Base-by-base conservation (phyloP, 2,329 filamentous ascomycete genomes). In the Fusarium verrucosum region DNA sequence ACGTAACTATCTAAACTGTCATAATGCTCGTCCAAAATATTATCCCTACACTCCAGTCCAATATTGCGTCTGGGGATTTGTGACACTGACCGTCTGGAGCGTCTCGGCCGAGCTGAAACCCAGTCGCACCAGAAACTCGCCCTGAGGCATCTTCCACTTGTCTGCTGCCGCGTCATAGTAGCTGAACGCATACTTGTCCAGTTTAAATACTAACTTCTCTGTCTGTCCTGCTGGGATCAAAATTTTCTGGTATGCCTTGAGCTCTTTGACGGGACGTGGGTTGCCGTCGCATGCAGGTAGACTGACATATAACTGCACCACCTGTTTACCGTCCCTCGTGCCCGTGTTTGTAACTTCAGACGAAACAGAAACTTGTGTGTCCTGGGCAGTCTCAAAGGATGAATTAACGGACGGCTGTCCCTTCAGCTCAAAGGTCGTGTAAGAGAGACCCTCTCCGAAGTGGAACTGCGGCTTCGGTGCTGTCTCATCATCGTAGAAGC, bases 121-220 rank as follows among this genome's bases (percentile, higher is more conserved):
- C 3, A 46, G 1, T 2, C 46, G 53, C 1, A 57, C 0, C 1
- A 11, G 16, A 3, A 55, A 55, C 1, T 47, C 50, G 1, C 53
- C 53, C 3, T 20, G 32, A 1, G 53, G 54, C 0, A 57, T 28
- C 10, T 14, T 36, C 54, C 51, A 58, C 52, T 30, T 41, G 0
- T 13, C 23, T 2, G 5, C 6, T 1, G 11, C 1, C 2, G n/a
- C 1, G 11, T 58, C 51, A 2, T 30, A 57, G 41, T 58, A 49
- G 11, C 54, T 58, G 7, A 58, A 57, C 1, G 51, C 51, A 23
- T 57, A 58, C 23, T 57, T 58, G 1, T 49, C 54, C 8, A 58
- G 35, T 1, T 20, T 30, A 1, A 57, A 17, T 1, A 10, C 28
- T 2, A 30, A 5, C 5, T 8, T 11, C 5, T 26, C 4, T 2